Base-by-base conservation (phyloP, 768 basidiomycete species). In the Collybia mongolica region DNA sequence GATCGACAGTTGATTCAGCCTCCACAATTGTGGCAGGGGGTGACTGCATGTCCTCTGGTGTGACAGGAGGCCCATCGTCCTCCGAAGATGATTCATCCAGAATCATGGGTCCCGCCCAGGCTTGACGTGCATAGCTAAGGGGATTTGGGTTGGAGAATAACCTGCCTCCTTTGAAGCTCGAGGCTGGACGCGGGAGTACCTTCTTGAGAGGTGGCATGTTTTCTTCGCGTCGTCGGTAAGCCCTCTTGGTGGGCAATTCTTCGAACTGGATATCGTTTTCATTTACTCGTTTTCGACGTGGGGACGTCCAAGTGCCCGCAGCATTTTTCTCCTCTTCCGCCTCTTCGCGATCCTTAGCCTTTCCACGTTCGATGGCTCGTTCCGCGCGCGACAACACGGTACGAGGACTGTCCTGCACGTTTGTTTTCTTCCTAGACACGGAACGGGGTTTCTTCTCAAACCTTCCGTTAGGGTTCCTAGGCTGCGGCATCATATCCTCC, bases 91-190 rank as follows among this genome's bases (percentile, higher is more conserved):
- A 69, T 19, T 75, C 74, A 45, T 75, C 70, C 58, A 69, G 63
- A 6, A 72, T 56, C 44, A 77, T 61, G 26, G 71, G 72, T 35
- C 75, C 74, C 23, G 71, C 75, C 84, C 83, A 84, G 2, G 77
- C 77, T 46, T 80, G 74, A 36, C 74, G 66, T 22, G 84, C 84
- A 63, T 77, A 85, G 56, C 73, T 77, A 35, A 81, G 68, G 11
- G 84, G 84, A 58, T 82, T 85, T 12, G 83, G 84, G 50, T 77
- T 81, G 29, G 75, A 77, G 32, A 80, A 70, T 9, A 86, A 69
- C 48, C 71, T 69, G 20, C 75, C 74, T 12, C 77, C 76, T 44
- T 68, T 67, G 57, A 77, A 75, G 12, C 67, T 68, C 1, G 72
- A 71, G 6, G 60, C 55, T 24, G 71, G 68, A 14, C 72, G 72